These are phyloP conservation scores for Fraxinus angustifolia DNA, from an alignment of 305 asterid species.

Conservation along the genomic window DNA sequence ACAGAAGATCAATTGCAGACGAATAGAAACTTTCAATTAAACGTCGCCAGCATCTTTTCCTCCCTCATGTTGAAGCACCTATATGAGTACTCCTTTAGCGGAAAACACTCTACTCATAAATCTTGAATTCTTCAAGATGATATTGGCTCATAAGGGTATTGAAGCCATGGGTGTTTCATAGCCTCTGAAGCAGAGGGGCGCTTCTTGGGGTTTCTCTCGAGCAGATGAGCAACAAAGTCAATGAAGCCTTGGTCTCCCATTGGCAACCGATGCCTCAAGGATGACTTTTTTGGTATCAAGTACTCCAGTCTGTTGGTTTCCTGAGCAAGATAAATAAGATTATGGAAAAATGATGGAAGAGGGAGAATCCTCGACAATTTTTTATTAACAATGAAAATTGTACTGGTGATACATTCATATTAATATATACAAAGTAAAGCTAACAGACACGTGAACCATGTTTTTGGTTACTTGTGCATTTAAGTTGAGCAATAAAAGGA, in stretches of 20 bases:
- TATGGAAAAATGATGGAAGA: background rate
- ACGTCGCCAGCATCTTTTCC: slow-evolving; percentile 16
- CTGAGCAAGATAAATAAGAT: slow-evolving; percentile 37
- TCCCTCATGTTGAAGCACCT: slow-evolving; percentile 21
- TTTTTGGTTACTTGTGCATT: background rate
- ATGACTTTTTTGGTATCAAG: slow-evolving; percentile 88
- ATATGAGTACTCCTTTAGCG: slow-evolving; percentile 18
- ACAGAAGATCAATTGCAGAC: slow-evolving; percentile 22
- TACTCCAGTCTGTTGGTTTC: slow-evolving; percentile 80
- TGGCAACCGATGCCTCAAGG: slow-evolving; percentile 90
- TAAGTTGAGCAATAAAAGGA: background rate
- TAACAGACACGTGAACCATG: background rate
- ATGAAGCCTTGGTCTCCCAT: slow-evolving; percentile 99
- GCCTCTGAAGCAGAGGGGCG: slow-evolving; percentile 95
- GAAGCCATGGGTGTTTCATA: slow-evolving; percentile 92
- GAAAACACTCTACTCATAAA: slow-evolving; percentile 3
- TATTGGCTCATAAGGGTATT: slow-evolving; percentile 93
- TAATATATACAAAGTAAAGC: background rate
- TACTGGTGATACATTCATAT: background rate
- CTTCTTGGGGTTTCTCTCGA: slow-evolving; percentile 76
- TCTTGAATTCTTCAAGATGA: slow-evolving; percentile 52
- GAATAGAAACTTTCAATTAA: slow-evolving; percentile 6
- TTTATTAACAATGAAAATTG: background rate
- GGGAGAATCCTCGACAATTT: background rate
- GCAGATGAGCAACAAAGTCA: slow-evolving; percentile 79